Conservation (phyloP, 192 early-diverging fungal genomes). For the Rhizophagus prolifer region DNA sequence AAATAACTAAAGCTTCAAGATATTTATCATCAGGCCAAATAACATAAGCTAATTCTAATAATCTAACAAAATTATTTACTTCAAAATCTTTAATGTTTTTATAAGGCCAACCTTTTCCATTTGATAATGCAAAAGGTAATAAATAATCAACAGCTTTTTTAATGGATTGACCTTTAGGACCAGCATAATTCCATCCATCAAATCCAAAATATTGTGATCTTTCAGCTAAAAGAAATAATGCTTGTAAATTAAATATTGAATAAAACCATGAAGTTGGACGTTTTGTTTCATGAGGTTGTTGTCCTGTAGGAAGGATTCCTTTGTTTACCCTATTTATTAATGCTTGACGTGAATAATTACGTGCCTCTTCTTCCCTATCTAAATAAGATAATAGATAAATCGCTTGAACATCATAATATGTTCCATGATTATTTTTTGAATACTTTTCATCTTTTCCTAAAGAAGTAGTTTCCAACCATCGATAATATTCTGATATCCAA, state of each 20-base stretch:
- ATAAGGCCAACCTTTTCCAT: constrained; percentile 47
- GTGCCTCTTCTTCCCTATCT: constrained; percentile 35
- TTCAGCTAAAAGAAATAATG: constrained; percentile 41
- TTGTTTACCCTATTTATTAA: constrained; percentile 41
- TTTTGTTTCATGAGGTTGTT: constrained; percentile 43
- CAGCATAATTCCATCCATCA: constrained; percentile 42
- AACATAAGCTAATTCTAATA: constrained; percentile 50
- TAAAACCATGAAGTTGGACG: constrained; percentile 52
- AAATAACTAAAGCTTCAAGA: constrained; percentile 31
- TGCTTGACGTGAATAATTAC: constrained; percentile 27
- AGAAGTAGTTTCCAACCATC: constrained; percentile 37
- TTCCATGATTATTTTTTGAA: constrained; percentile 55
- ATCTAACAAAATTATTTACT: constrained; percentile 39
- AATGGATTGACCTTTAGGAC: constrained; percentile 47
- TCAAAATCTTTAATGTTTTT: constrained; percentile 46
- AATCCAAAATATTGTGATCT: constrained; percentile 40
- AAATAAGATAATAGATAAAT: constrained; percentile 47
- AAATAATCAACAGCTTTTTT: constrained; percentile 54
- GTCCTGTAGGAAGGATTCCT: constrained; percentile 40
- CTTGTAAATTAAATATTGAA: constrained; percentile 50
- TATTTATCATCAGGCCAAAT: constrained; percentile 50
- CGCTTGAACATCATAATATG: constrained; percentile 56
- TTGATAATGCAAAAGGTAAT: constrained; percentile 45
- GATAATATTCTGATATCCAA: constrained; percentile 43
- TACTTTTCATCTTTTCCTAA: constrained; percentile 31